Conservation (phyloP, 768 basidiomycete genomes). For the Lanmaoa rubissima region DNA sequence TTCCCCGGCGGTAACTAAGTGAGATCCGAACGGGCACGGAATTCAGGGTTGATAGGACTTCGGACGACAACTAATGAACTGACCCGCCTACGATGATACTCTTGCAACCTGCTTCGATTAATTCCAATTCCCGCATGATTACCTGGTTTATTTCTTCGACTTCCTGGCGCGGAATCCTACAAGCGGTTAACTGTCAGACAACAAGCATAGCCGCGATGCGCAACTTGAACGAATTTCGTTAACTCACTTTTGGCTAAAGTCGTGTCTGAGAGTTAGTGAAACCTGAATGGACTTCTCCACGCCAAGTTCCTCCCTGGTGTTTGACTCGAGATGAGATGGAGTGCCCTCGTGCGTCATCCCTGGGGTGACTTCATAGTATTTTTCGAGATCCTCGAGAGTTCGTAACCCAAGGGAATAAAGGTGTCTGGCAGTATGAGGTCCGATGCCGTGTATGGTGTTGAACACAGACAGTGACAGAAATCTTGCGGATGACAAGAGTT, state of each 20-base stretch:
- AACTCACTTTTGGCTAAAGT: slow-evolving; percentile 50
- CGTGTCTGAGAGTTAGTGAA: slow-evolving; percentile 57
- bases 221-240: background rate
- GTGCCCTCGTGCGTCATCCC: slow-evolving; percentile 37
- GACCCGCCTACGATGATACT: slow-evolving; percentile 84
- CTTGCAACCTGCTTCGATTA: slow-evolving; percentile 62
- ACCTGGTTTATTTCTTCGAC: slow-evolving; percentile 72
- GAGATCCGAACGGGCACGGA: background rate
- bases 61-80: slow-evolving; percentile 21
- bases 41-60: background rate
- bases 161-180: slow-evolving; percentile 72
- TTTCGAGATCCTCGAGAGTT: slow-evolving; percentile 65
- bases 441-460: slow-evolving; percentile 68
- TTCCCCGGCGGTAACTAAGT: slow-evolving; percentile 80
- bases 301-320: slow-evolving; percentile 17
- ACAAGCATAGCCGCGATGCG: background rate
- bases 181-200: background rate
- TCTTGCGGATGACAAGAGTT: slow-evolving; percentile 46
- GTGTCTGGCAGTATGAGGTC: slow-evolving; percentile 62
- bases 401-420: slow-evolving; percentile 67
- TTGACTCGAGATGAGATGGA: slow-evolving; percentile 23
- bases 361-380: slow-evolving; percentile 46
- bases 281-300: slow-evolving; percentile 48
- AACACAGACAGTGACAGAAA: slow-evolving; percentile 59
- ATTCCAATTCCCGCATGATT: slow-evolving; percentile 65